Conservation (phyloP, 2,329 filamentous ascomycete species). For the Penicillium corylophilum region DNA sequence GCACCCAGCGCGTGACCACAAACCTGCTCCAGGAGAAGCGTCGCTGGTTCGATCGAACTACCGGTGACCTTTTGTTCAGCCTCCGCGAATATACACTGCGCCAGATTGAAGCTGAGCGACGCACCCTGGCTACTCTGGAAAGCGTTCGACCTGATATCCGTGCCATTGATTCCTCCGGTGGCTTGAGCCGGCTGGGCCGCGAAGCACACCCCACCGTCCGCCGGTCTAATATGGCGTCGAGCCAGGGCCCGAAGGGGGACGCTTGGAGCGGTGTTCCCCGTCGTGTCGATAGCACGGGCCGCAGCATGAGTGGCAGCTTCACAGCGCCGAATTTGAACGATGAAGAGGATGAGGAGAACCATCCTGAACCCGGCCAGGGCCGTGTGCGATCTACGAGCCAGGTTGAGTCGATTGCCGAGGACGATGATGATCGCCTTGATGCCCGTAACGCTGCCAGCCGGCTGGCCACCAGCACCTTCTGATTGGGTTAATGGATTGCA, state of each 20-base stretch:
- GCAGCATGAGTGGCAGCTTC: slow-evolving; percentile 73
- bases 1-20: slow-evolving; percentile 83
- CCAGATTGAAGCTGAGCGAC: slow-evolving; percentile 91
- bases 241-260: slow-evolving; percentile 96
- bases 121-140: slow-evolving; percentile 89
- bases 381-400: slow-evolving; percentile 50
- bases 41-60: slow-evolving; percentile 84
- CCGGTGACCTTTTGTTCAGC: slow-evolving; percentile 76
- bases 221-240: slow-evolving; percentile 74
- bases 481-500: slow-evolving; percentile 24
- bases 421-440: slow-evolving; percentile 84
- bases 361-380: slow-evolving; percentile 41
- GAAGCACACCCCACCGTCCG: slow-evolving; percentile 77
- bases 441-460: slow-evolving; percentile 92
- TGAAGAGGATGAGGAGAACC: slow-evolving; percentile 57
- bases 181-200: slow-evolving; percentile 82
- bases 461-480: slow-evolving; percentile 92
- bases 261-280: slow-evolving; percentile 94
- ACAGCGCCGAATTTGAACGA: slow-evolving; percentile 61
- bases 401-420: slow-evolving; percentile 50
- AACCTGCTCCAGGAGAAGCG: slow-evolving; percentile 87
- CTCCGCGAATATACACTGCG: slow-evolving; percentile 91
- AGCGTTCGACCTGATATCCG: slow-evolving; percentile 89
- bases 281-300: slow-evolving; percentile 71
- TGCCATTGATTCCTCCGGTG: slow-evolving; percentile 86